A percentile compares a stretch with the other conserved stretches of the same genome.
These are phyloP conservation scores for Prunus mume DNA, from an alignment of 306 rosid genomes.

Conservation along the genomic window DNA sequence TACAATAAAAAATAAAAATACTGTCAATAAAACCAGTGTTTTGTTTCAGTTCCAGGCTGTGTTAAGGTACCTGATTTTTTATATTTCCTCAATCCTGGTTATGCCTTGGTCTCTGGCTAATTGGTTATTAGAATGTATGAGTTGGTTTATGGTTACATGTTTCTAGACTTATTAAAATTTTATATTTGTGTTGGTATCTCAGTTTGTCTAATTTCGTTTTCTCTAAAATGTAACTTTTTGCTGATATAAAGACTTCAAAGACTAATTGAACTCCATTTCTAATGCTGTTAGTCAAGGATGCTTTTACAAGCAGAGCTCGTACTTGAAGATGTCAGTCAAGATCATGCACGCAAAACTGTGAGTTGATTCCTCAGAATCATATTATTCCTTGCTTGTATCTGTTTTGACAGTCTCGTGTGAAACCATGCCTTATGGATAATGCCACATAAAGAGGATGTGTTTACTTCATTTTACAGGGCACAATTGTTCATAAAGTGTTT, in stretches of 20 bases:
- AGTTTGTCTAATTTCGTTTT: background rate
- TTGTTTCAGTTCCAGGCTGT: background rate
- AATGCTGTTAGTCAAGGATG: slow-evolving; percentile 71
- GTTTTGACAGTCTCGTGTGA: background rate
- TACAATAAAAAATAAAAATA: too few species aligned
- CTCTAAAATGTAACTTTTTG: background rate
- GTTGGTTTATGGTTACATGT: background rate
- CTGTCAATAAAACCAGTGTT: background rate
- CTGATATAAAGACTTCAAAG: background rate
- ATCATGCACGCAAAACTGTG: slow-evolving; percentile 97
- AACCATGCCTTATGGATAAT: background rate
- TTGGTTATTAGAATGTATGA: too few species aligned
- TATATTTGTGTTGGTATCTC: background rate
- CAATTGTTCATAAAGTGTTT: background rate
- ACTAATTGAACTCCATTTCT: background rate
- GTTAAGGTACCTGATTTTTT: background rate
- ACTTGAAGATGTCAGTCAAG: slow-evolving; percentile 98
- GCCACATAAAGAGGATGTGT: background rate
- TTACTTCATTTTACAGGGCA: background rate
- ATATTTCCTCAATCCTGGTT: background rate
- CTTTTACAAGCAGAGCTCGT: slow-evolving; percentile 90
- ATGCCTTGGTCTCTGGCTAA: background rate
- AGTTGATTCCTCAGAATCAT: slow-evolving; percentile 28
- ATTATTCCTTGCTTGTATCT: background rate
- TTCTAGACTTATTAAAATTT: background rate